These are phyloP conservation scores for Beauveria medogensis DNA, from an alignment of 2,329 filamentous ascomycete genomes.

Conservation along the genomic window DNA sequence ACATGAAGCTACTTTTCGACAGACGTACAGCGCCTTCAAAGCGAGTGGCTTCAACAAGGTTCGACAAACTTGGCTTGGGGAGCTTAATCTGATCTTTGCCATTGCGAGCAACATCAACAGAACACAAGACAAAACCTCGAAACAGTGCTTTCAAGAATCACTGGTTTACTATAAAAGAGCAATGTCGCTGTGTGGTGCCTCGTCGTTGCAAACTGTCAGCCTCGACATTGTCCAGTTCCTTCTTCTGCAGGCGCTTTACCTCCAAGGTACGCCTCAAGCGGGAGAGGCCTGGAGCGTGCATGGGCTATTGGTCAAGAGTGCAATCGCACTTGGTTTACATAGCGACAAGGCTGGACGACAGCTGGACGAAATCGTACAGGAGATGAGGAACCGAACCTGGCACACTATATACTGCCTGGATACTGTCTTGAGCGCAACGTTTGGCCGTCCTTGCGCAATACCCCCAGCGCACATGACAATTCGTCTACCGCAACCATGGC, in stretches of 20 bases:
- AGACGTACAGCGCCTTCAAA: conserved; percentile 15
- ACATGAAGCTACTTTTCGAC: conserved; percentile 19
- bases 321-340: conserved; percentile 44
- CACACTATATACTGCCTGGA: conserved; percentile 21
- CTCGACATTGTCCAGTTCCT: conserved; percentile 42
- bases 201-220: conserved; percentile 32
- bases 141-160: conserved; percentile 30
- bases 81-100: conserved; percentile 42
- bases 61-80: conserved; percentile 40
- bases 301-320: conserved; percentile 42
- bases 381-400: conserved; percentile 42
- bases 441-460: conserved; percentile 39
- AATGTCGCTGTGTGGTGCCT: conserved; percentile 32
- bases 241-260: conserved; percentile 40
- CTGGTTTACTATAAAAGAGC: conserved; percentile 38
- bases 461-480: conserved; percentile 33
- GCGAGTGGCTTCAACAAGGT: conserved; percentile 22
- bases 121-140: conserved; percentile 21
- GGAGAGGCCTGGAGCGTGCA: conserved; percentile 47
- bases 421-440: conserved; percentile 39
- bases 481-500: conserved; percentile 25
- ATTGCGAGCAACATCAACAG: conserved; percentile 33
- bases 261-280: conserved; percentile 45
- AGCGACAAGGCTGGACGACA: conserved; percentile 27
- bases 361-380: conserved; percentile 33